Base-by-base conservation (phyloP, 1,284 basidiomycete genomes). In the Rhodotorula glutinis region DNA sequence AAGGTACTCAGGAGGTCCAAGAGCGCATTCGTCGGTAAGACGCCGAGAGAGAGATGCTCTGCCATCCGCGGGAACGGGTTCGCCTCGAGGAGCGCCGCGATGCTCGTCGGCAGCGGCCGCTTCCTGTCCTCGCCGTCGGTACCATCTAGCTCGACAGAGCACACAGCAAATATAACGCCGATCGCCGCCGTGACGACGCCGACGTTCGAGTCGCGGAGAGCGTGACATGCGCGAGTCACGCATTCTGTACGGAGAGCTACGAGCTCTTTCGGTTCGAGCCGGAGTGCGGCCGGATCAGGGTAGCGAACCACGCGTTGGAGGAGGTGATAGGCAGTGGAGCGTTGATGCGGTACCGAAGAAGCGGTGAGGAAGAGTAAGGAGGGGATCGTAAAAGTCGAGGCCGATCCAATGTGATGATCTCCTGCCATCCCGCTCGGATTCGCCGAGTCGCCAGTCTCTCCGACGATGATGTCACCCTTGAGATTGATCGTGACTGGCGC, bases 401-500 rank as follows among this genome's bases (percentile, higher is more conserved):
- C 49, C 13, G 68, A 70, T 4, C 65, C 70, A 43, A 64, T 64
- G 64, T 73, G 71, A 30, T 67, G 65, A 7, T 68, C 66, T 19
- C 52, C 30, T 16, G 40, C 43, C 1, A n/a, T 19, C 10, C 17
- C 56, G 19, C 41, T 30, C 29, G 41, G 23, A 17, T 27, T 38
- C 11, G 9, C 30, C 17, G 52, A 40, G 25, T 25, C 25, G 11
- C 33, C 29, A 1, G 25, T 8, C 2, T 53, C 56, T 17, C 25
- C 51, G 0, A 41, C 33, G 47, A 53, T 1, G 33, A 30, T 8
- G 88, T 81, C 23, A 9, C 91, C 92, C 0, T 83, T 82, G 2
- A 93, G 82, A 77, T 92, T 88, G 75, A 92, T 93, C 2, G 90
- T 85, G 30, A 41, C 33, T 3, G 38, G 27, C 21, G 41, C 73